Conservation (phyloP, 345 rosid genomes). For the Durio zibethinus region DNA sequence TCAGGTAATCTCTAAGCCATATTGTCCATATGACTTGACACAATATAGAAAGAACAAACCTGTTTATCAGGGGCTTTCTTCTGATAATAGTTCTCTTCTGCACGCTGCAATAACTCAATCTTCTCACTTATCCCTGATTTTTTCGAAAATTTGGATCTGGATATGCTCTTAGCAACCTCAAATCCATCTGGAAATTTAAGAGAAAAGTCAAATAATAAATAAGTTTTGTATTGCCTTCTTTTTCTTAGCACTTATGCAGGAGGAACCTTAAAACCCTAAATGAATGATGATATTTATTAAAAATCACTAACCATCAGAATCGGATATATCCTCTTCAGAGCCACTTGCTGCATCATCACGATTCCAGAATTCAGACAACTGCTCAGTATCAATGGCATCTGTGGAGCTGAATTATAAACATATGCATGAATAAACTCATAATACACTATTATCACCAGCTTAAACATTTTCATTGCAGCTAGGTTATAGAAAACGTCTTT, state of each 20-base stretch:
- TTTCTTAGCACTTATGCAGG: neutral
- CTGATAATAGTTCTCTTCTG: slow-evolving; percentile 63
- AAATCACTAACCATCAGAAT: slow-evolving; percentile 60
- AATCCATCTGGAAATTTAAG: slow-evolving; percentile 42
- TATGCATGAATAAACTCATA: slow-evolving; percentile 15
- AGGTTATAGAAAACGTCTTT: neutral
- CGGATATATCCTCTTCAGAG: slow-evolving; percentile 92
- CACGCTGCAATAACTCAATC: slow-evolving; percentile 62
- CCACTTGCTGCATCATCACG: slow-evolving; percentile 67
- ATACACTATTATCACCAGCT: neutral
- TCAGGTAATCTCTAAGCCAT: neutral
- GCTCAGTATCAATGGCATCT: slow-evolving; percentile 38
- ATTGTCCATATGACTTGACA: neutral
- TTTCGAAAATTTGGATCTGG: slow-evolving; percentile 43
- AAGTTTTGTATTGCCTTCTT: neutral
- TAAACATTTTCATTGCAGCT: neutral
- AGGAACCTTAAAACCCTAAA: neutral
- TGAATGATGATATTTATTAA: neutral
- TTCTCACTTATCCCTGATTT: slow-evolving; percentile 55
- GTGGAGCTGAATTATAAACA: slow-evolving; percentile 43
- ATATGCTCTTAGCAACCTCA: slow-evolving; percentile 41
- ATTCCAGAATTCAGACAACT: slow-evolving; percentile 87
- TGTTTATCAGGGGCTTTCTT: slow-evolving; percentile 45
- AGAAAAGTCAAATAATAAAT: slow-evolving; percentile 13
- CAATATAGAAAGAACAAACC: slow-evolving; percentile 30